phyloP scores from a whole-genome alignment of 2,329 filamentous ascomycete genomes.

The Diplodia intermedia region DNA sequence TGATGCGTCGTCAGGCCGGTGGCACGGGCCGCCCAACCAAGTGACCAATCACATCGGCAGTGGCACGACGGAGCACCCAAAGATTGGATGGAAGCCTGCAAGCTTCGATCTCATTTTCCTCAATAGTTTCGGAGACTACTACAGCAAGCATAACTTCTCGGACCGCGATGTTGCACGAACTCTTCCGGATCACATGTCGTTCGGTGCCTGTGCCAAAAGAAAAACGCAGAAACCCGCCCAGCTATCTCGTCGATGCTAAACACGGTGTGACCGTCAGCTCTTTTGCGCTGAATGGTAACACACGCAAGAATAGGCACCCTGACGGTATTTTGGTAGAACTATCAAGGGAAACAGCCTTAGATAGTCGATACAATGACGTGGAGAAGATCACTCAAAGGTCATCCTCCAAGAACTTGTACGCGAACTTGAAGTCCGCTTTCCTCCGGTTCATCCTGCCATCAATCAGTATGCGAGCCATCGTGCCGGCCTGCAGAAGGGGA shows the following conservation, averaged over 20 bases:
- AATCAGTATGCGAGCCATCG: constrained; percentile 38
- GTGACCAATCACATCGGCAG: constrained; percentile 23
- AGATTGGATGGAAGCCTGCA: constrained; percentile 17
- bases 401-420: constrained; percentile 96
- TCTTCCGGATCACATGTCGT: constrained; percentile 11
- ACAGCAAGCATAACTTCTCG: constrained; percentile 28
- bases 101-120: constrained; percentile 10
- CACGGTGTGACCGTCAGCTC: background rate
- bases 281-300: background rate
- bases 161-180: constrained; percentile 2
- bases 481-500: constrained; percentile 12
- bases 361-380: background rate
- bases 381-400: constrained; percentile 65
- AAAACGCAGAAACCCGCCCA: constrained; percentile 17
- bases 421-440: constrained; percentile 98
- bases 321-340: background rate
- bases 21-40: constrained; percentile 16
- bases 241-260: background rate
- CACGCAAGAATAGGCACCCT: background rate
- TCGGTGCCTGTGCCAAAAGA: constrained; percentile 20
- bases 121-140: constrained; percentile 26
- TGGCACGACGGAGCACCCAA: constrained; percentile 27
- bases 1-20: constrained; percentile 22
- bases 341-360: background rate
- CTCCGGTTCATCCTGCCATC: constrained; percentile 91